phyloP scores from a whole-genome alignment of 495 filamentous ascomycete genomes.

The Penicillium desertorum region DNA sequence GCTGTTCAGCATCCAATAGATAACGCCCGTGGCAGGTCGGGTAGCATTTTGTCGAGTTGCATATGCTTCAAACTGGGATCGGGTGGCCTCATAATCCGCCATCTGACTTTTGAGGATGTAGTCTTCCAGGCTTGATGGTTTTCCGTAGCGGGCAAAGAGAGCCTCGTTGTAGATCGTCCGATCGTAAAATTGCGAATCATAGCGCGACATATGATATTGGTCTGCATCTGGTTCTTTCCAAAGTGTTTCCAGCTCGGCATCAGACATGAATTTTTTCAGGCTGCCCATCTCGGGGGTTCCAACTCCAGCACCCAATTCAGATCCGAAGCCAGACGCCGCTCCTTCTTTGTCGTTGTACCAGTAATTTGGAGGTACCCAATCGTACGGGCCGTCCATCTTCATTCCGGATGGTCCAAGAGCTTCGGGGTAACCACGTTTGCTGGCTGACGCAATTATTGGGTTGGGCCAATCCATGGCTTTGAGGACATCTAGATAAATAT shows the following conservation, averaged over 20 bases:
- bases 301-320: slow-evolving; percentile 60
- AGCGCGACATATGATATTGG: slow-evolving; percentile 60
- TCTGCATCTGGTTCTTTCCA: slow-evolving; percentile 55
- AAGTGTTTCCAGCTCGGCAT: slow-evolving; percentile 49
- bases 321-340: slow-evolving; percentile 62
- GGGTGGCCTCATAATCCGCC: slow-evolving; percentile 63
- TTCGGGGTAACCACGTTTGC: slow-evolving; percentile 52
- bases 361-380: slow-evolving; percentile 66
- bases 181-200: slow-evolving; percentile 52
- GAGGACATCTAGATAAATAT: slow-evolving; percentile 51
- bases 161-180: slow-evolving; percentile 58
- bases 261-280: slow-evolving; percentile 54
- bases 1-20: slow-evolving; percentile 71
- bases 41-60: slow-evolving; percentile 49
- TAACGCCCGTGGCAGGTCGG: slow-evolving; percentile 56
- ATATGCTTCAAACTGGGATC: slow-evolving; percentile 60
- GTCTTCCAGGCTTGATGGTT: slow-evolving; percentile 51
- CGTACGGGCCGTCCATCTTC: slow-evolving; percentile 69
- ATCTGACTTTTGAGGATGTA: slow-evolving; percentile 57
- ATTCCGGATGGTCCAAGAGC: slow-evolving; percentile 56
- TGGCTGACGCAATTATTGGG: slow-evolving; percentile 59
- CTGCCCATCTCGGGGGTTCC: slow-evolving; percentile 59
- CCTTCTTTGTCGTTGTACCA: slow-evolving; percentile 56
- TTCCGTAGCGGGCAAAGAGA: slow-evolving; percentile 54
- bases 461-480: slow-evolving; percentile 53